These are phyloP conservation scores for Meyerozyma guilliermondii DNA, from an alignment of 1,139 yeast species.

Conservation along the genomic window DNA sequence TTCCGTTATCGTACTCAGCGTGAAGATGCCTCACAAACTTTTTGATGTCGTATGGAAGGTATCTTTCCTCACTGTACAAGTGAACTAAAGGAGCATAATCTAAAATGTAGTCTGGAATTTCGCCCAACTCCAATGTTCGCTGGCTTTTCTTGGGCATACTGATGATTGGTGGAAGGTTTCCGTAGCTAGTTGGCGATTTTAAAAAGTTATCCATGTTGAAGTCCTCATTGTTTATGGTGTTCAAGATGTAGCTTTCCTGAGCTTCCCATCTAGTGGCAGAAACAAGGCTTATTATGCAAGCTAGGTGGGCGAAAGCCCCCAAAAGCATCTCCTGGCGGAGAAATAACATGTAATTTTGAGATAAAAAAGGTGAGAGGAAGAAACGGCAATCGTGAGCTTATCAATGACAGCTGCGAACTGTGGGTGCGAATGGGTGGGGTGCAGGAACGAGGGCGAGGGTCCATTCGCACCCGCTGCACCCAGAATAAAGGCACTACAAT, in stretches of 20 bases:
- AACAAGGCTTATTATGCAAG: neutral
- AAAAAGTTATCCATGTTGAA: constrained; percentile 19
- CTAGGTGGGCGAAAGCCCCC: neutral
- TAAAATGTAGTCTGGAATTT: constrained; percentile 69
- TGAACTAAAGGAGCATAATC: constrained; percentile 79
- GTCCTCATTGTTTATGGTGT: constrained; percentile 9
- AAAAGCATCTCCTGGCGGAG: neutral
- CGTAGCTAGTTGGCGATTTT: constrained; percentile 21
- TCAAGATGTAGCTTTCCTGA: constrained; percentile 7
- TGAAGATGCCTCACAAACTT: constrained; percentile 64
- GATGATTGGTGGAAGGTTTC: constrained; percentile 34
- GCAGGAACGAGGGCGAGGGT: no score
- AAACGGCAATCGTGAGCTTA: no score
- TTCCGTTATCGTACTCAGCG: constrained; percentile 44
- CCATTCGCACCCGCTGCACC: no score
- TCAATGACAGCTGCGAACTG: no score
- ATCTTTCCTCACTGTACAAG: constrained; percentile 82
- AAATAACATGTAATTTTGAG: no score
- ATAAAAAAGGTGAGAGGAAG: no score
- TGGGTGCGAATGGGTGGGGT: no score
- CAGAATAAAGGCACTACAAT: no score
- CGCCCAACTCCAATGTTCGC: constrained; percentile 43
- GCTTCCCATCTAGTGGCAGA: constrained; percentile 5
- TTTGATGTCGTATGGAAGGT: constrained; percentile 76
- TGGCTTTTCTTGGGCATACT: constrained; percentile 26